Base-by-base conservation (phyloP, 805 yeast species). In the Yamadazyma scolyti region DNA sequence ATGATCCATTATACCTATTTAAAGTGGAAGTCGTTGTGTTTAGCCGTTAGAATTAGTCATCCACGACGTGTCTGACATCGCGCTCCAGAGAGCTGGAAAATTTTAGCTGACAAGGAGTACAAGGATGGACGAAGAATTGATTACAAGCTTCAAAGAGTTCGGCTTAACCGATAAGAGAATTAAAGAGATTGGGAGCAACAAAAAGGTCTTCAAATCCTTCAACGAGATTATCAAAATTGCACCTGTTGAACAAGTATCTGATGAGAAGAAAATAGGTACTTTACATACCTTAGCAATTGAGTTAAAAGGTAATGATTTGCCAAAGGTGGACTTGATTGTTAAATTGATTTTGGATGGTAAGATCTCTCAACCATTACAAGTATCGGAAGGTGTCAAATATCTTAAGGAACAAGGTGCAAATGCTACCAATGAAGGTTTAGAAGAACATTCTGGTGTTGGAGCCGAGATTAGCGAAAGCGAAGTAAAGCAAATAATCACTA, bases 111-210 rank as follows among this genome's bases (percentile, higher is more conserved):
- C 51, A 28, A n/a, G n/a, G n/a, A n/a, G n/a, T n/a, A n/a, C n/a
- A 20, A 9, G 18, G 10, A 28, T 28, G 32, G 27, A 18, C 12
- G 42, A 35, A 28, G 68, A 63, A 34, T 46, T 65, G 27, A 42
- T 48, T 6, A 40, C 44, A 14, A 54, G 57, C 20, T 74, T 75
- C 35, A 47, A 58, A 34, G 48, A 56, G 30, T 53, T 81, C 36
- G 94, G 94, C 9, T 76, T 84, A 44, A 77, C 73, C 45, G 90
- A 82, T 11, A 68, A 77, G 45, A 86, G 85, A 55, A 69, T 84
- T 37, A 75, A 77, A 29, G 97, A 93, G 52, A 80, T 88, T 35
- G 57, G 77, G 34, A 90, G 87, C 57, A 90, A 93, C 65, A 79
- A 79, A 54, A 89, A 89, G 57, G 94, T 89, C 23, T 74, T 90